A percentile compares a stretch with the other conserved stretches of the same genome.
phyloP scores from a whole-genome alignment of 768 basidiomycete genomes.

The Pleurotus tuoliensis region DNA sequence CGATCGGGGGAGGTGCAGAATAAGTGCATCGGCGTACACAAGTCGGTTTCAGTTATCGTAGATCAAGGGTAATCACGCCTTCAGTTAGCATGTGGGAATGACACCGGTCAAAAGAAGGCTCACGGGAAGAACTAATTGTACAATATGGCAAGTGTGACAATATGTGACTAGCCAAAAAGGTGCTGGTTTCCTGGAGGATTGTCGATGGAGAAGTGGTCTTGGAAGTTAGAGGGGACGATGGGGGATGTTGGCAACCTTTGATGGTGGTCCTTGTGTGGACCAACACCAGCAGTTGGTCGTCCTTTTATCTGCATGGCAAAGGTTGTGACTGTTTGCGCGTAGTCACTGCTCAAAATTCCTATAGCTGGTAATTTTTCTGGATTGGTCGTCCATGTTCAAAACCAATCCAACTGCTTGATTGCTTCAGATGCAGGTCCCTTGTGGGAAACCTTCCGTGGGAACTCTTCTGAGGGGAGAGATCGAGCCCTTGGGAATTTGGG shows the following conservation, averaged over 20 bases:
- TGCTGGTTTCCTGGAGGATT: not conserved
- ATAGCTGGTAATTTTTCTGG: slow-evolving; percentile 4
- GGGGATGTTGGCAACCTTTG: not conserved
- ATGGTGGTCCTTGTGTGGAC: slow-evolving; percentile 5
- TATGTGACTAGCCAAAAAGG: not conserved
- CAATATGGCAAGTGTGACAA: slow-evolving; percentile 3
- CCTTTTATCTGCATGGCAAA: slow-evolving; percentile 3
- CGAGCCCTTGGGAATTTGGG: not conserved
- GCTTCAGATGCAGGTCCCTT: slow-evolving; percentile 7
- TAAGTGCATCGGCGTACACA: not conserved
- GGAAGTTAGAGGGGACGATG: not conserved
- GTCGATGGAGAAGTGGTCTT: not conserved
- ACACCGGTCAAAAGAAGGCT: slow-evolving; percentile 2
- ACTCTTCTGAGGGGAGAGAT: not conserved
- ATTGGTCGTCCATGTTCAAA: slow-evolving; percentile 5
- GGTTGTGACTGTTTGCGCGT: not conserved
- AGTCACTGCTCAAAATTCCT: slow-evolving; percentile 7
- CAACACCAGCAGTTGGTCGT: not conserved
- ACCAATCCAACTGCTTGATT: slow-evolving; percentile 9
- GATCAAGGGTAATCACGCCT: not conserved
- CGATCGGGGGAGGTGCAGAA: not conserved
- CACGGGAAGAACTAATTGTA: slow-evolving; percentile 5
- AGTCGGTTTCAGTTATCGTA: not conserved
- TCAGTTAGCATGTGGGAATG: slow-evolving; percentile 3
- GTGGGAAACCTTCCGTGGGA: slow-evolving; percentile 8